Evolutionary conservation across 768 basidiomycete species (phyloP), one percentile per base, ranked within the genome.

Genomic region (Galerina marginata): DNA sequence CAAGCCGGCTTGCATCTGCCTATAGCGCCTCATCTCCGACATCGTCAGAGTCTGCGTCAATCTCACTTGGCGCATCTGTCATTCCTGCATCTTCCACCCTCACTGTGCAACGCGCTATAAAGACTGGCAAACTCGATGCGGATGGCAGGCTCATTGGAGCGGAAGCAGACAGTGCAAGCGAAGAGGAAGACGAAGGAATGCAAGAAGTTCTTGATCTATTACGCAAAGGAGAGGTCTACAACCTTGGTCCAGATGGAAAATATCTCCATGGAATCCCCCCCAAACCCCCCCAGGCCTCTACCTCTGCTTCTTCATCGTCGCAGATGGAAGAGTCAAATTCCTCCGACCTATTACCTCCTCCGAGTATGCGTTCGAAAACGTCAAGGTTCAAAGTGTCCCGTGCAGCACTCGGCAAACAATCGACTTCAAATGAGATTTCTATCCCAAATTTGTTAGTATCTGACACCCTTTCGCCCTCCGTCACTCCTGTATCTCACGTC

Each of bases 151-250:
- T 90, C 9, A 75, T 85, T 15, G 86, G 83, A 3, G 80, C 75
- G n/a, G 79, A 78, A 55, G 77, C 74, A 33, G 85, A 86, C 48
- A 87, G 85, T 54, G 85, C 73, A 36, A 85, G 82, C 50, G 87
- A 88, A 57, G 78, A 81, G 20, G 86, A 86, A 64, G 80, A 78
- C 43, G 79, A 81, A 57, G 71, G 66, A 15, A 69, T 80, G 59
- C 82, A 81, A 67, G 85, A 86, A 61, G 72, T 85, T 7, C 66
- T 85, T 29, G 81, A 84, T 20, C 76, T 87, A 46, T 64, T 88
- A 51, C 77, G 72, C 60, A 80, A 78, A 62, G 84, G 84, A 23
- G 75, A 80, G 54, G 69, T 86, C 14, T 81, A 83, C 54, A 88
- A 88, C 64, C 65, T 79, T 23, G 87, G 86, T 20, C 82, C 83